Evolutionary conservation across 148 eudicot genomes (phyloP).

Genomic region (Chenopodium formosanum): DNA sequence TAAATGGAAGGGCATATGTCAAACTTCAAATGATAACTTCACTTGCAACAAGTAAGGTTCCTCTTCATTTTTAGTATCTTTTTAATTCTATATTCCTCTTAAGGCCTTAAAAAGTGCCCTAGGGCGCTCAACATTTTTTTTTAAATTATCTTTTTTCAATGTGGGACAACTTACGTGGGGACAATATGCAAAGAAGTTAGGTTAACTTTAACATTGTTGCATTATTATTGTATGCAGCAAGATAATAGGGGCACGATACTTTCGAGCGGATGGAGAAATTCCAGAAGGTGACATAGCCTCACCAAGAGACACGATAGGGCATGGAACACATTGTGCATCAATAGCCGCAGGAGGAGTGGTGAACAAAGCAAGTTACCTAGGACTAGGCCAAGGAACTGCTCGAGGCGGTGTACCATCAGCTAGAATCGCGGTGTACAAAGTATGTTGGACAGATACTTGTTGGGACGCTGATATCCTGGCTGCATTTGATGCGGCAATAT

Average conservation of each 20-base stretch:
- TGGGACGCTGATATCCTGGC: conserved; percentile 38
- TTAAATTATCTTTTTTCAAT: no score
- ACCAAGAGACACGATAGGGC: conserved; percentile 47
- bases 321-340: conserved; percentile 56
- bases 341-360: conserved; percentile 46
- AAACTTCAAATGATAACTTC: conserved; percentile 31
- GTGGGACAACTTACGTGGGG: no score
- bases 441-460: conserved; percentile 44
- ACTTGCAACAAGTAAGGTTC: conserved; percentile 56
- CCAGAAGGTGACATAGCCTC: conserved; percentile 25
- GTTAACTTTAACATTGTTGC: no score
- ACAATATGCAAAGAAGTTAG: no score
- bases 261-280: conserved; percentile 19
- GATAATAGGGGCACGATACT: conserved; percentile 47
- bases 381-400: conserved; percentile 41
- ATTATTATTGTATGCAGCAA: conserved; percentile 37
- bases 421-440: conserved; percentile 49
- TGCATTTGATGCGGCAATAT: conserved; percentile 59
- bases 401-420: conserved; percentile 51
- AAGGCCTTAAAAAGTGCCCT: no score
- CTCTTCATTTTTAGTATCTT: not conserved
- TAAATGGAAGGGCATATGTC: conserved; percentile 58
- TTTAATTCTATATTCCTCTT: no score
- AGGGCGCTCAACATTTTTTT: no score
- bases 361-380: conserved; percentile 29